Evolutionary conservation across 2,329 filamentous ascomycete genomes (phyloP).

Genomic region (Alternaria arbusti): DNA sequence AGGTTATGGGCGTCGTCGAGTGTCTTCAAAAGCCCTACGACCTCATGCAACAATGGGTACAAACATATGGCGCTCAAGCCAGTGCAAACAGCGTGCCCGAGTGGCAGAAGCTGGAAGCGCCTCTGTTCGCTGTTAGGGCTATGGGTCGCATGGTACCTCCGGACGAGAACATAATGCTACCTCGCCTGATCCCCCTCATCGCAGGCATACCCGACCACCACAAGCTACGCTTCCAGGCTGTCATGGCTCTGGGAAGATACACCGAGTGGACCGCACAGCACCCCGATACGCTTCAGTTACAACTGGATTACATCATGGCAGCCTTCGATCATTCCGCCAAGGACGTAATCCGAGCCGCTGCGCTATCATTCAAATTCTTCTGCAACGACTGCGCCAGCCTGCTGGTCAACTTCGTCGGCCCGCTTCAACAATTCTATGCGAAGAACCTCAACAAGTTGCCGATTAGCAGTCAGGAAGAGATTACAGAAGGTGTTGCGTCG

Average conservation of each 20-base stretch:
- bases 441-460: slow-evolving; percentile 86
- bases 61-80: slow-evolving; percentile 77
- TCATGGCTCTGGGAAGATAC: slow-evolving; percentile 95
- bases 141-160: slow-evolving; percentile 96
- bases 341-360: slow-evolving; percentile 90
- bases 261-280: slow-evolving; percentile 98
- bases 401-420: slow-evolving; percentile 79
- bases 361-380: slow-evolving; percentile 95
- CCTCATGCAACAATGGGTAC: slow-evolving; percentile 87
- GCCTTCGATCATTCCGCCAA: slow-evolving; percentile 88
- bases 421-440: slow-evolving; percentile 92
- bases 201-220: slow-evolving; percentile 95
- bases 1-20: slow-evolving; percentile 91
- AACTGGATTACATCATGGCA: slow-evolving; percentile 94
- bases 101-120: slow-evolving; percentile 96
- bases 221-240: slow-evolving; percentile 97
- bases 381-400: slow-evolving; percentile 92
- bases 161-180: slow-evolving; percentile 84
- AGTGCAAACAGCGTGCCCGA: slow-evolving; percentile 79
- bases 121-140: slow-evolving; percentile 91
- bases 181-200: slow-evolving; percentile 89
- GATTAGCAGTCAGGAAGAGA: slow-evolving; percentile 86
- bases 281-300: slow-evolving; percentile 86
- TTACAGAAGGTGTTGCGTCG: slow-evolving; percentile 92
- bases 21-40: slow-evolving; percentile 89